phyloP scores from a whole-genome alignment of 2,329 filamentous ascomycete genomes.

The Aureobasidium sp. region DNA sequence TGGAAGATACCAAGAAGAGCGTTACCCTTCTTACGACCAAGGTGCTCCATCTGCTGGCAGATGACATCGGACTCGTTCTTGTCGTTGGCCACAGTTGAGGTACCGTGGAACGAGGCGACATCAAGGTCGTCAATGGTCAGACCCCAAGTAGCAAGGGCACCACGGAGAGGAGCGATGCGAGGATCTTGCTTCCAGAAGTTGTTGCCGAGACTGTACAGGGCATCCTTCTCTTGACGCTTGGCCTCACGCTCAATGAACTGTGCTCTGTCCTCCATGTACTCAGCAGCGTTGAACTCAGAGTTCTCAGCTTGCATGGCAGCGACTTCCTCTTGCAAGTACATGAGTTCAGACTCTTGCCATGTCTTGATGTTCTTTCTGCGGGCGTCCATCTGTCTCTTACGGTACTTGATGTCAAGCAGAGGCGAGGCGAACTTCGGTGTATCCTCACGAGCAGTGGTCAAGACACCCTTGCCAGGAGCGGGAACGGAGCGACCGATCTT shows the following conservation, averaged over 20 bases:
- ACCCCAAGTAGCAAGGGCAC: conserved; percentile 94
- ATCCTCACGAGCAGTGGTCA: conserved; percentile 89
- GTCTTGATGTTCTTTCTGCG: conserved; percentile 90
- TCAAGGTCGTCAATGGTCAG: conserved; percentile 92
- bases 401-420: conserved; percentile 94
- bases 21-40: conserved; percentile 94
- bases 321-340: conserved; percentile 88
- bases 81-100: conserved; percentile 96
- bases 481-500: conserved; percentile 98
- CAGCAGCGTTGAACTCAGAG: conserved; percentile 65
- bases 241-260: conserved; percentile 83
- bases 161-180: conserved; percentile 87
- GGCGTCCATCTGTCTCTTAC: conserved; percentile 86
- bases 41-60: conserved; percentile 89
- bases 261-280: conserved; percentile 78
- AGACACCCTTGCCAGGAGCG: conserved; percentile 90
- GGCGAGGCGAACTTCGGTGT: conserved; percentile 89
- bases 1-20: conserved; percentile 96
- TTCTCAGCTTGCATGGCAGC: conserved; percentile 79
- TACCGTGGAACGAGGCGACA: conserved; percentile 97
- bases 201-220: conserved; percentile 87
- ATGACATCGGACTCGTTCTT: conserved; percentile 99
- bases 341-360: conserved; percentile 91
- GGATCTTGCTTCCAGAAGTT: conserved; percentile 98
- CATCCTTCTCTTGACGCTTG: conserved; percentile 82